Evolutionary conservation across 2,329 filamentous ascomycete genomes (phyloP), one percentile per base, ranked within the genome.

Genomic region (Endothia cerciana): DNA sequence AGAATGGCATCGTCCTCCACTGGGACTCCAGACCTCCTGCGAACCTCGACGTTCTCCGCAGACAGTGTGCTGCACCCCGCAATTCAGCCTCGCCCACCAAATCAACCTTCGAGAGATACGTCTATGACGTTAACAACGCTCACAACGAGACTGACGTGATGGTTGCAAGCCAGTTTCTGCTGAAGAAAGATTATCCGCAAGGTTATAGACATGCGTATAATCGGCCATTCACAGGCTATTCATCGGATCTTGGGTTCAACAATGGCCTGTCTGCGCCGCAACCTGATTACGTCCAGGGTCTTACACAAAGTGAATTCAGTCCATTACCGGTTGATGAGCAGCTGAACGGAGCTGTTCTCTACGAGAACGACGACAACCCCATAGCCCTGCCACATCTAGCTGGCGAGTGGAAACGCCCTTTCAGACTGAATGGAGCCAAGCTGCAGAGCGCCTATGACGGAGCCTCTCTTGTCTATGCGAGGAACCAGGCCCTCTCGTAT

Each of bases 231-330:
- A 43, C 41, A 3, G 62, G 41, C 43, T 70, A 74, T 30, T 70
- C 72, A 45, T 67, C 68, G 38, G 64, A 72, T 45, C 59, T 72
- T 53, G 70, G 71, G 8, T 73, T 75, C 53, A 75, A 76, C 30
- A 66, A 72, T 43, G 67, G 68, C 22, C 67, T 75, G 4, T 72
- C 72, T 47, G 65, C 71, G n/a, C 68, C 71, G 38, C 70, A 73
- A 57, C 74, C 74, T 40, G 73, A 74, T 65, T 74, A 71, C 33
- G 59, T 76, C 60, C 70, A 76, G 60, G 73, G 73, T 17, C 41
- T 43, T 17, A 4, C 1, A 19, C 15, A 1, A 19, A 7, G 15
- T 17, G 41, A 5, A 19, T 43, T 43, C 41, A 60, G 1, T 1
- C 41, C 41, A 19, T 43, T 43, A 13, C 41, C 41, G 15, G 41